A percentile compares a stretch with the other conserved stretches of the same genome.
phyloP scores from a whole-genome alignment of 192 early-diverging fungal species.

The Chytriomyces sp. region DNA sequence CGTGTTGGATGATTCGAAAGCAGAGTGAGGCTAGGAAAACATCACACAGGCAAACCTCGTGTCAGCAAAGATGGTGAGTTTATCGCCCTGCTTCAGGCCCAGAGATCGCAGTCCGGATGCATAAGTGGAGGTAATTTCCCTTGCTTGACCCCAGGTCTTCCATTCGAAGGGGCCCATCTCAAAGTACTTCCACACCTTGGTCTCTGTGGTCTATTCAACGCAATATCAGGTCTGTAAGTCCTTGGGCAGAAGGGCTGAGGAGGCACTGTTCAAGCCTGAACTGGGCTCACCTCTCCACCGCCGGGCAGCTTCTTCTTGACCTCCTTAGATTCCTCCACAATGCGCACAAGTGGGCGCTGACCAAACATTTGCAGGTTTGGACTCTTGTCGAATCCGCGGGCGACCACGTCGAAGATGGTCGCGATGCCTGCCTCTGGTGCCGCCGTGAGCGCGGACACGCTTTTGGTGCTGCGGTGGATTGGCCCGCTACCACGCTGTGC shows the following conservation, averaged over 20 bases:
- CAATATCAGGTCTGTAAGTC: background rate
- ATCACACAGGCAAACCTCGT: slow-evolving; percentile 26
- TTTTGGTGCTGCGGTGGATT: background rate
- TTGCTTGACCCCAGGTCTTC: slow-evolving; percentile 73
- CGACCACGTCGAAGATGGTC: slow-evolving; percentile 25
- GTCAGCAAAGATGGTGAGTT: slow-evolving; percentile 48
- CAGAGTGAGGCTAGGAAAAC: too few species aligned
- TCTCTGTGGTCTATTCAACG: slow-evolving; percentile 57
- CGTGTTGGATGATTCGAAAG: too few species aligned
- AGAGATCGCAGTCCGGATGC: slow-evolving; percentile 76
- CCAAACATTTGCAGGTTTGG: background rate
- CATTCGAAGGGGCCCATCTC: slow-evolving; percentile 77
- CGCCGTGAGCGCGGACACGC: background rate
- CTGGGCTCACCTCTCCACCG: slow-evolving; percentile 60
- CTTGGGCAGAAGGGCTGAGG: background rate
- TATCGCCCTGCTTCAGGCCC: slow-evolving; percentile 49
- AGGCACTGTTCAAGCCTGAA: slow-evolving; percentile 76
- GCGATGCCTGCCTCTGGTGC: background rate
- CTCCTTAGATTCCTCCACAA: slow-evolving; percentile 75
- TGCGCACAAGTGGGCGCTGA: background rate
- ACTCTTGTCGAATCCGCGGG: background rate
- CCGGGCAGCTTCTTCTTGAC: slow-evolving; percentile 54
- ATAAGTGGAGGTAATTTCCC: slow-evolving; percentile 52
- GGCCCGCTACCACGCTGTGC: background rate
- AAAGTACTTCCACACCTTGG: slow-evolving; percentile 77